A percentile compares a stretch with the other conserved stretches of the same genome.
Evolutionary conservation across 1,284 basidiomycete species (phyloP).

Genomic region (Crepidotus sp.): DNA sequence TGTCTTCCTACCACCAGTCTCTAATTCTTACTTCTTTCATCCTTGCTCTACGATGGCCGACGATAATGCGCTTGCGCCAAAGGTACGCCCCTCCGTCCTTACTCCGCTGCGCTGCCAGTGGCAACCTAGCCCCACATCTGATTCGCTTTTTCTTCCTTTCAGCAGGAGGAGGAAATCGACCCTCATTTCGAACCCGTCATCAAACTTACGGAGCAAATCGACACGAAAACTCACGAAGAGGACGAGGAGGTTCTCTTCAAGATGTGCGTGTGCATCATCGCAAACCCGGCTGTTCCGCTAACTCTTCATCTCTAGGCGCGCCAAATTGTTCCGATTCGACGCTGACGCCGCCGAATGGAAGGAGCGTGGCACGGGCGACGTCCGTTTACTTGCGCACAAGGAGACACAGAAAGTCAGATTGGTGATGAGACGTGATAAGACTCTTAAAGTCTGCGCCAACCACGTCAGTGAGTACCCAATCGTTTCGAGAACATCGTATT

Average conservation of each 20-base stretch:
- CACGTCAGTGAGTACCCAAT: constrained; percentile 72
- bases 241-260: constrained; percentile 93
- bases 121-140: constrained; percentile 6
- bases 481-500: constrained; percentile 6
- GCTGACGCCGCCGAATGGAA: constrained; percentile 86
- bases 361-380: constrained; percentile 90
- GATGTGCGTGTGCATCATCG: constrained; percentile 58
- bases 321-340: constrained; percentile 98
- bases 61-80: constrained; percentile 57
- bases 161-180: constrained; percentile 79
- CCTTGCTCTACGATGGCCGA: constrained; percentile 49
- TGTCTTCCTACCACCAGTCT: constrained; percentile 12
- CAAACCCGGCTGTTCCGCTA: constrained; percentile 15
- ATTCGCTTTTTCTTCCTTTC: constrained; percentile 16
- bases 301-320: constrained; percentile 57
- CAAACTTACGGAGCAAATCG: constrained; percentile 93
- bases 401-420: constrained; percentile 87
- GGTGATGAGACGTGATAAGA: constrained; percentile 99
- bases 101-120: constrained; percentile 5
- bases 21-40: constrained; percentile 21
- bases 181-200: constrained; percentile 95
- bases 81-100: constrained; percentile 38
- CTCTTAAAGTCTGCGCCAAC: constrained; percentile 98
- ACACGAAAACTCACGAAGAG: constrained; percentile 93
- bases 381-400: constrained; percentile 83